Conservation (phyloP, 2,329 filamentous ascomycete species). For the Colletotrichum sidae region DNA sequence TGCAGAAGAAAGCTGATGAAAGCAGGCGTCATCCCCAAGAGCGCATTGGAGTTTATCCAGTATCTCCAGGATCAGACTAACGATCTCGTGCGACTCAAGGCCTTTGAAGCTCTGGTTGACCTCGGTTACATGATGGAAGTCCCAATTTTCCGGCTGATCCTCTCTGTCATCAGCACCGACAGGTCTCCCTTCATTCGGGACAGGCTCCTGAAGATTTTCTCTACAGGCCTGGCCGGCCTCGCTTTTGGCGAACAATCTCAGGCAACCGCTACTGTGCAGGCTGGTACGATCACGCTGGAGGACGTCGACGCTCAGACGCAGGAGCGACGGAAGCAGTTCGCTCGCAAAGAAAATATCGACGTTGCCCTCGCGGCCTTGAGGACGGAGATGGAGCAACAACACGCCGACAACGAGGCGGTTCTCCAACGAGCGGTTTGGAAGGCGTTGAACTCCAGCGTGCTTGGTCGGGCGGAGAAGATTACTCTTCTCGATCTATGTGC, state of each 20-base stretch:
- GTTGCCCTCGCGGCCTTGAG: slow-evolving; percentile 61
- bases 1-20: slow-evolving; percentile 74
- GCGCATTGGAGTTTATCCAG: slow-evolving; percentile 68
- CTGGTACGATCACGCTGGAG: slow-evolving; percentile 50
- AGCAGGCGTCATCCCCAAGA: slow-evolving; percentile 67
- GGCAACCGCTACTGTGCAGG: slow-evolving; percentile 41
- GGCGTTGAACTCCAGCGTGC: slow-evolving; percentile 52
- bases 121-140: slow-evolving; percentile 70
- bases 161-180: slow-evolving; percentile 70
- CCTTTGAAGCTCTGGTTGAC: slow-evolving; percentile 72
- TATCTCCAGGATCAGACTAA: slow-evolving; percentile 74
- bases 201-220: slow-evolving; percentile 69
- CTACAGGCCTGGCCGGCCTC: slow-evolving; percentile 69
- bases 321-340: slow-evolving; percentile 72
- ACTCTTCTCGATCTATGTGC: slow-evolving; percentile 57
- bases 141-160: slow-evolving; percentile 65
- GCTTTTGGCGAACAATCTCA: slow-evolving; percentile 71
- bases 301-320: slow-evolving; percentile 61
- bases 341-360: slow-evolving; percentile 72
- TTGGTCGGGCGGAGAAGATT: slow-evolving; percentile 56
- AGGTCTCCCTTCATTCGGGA: slow-evolving; percentile 72
- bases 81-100: slow-evolving; percentile 73
- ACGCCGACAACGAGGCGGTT: slow-evolving; percentile 50
- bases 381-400: slow-evolving; percentile 58
- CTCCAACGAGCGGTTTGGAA: slow-evolving; percentile 57